Conservation (phyloP, 371 early-diverging fungal genomes). For the Mucor saturninus region DNA sequence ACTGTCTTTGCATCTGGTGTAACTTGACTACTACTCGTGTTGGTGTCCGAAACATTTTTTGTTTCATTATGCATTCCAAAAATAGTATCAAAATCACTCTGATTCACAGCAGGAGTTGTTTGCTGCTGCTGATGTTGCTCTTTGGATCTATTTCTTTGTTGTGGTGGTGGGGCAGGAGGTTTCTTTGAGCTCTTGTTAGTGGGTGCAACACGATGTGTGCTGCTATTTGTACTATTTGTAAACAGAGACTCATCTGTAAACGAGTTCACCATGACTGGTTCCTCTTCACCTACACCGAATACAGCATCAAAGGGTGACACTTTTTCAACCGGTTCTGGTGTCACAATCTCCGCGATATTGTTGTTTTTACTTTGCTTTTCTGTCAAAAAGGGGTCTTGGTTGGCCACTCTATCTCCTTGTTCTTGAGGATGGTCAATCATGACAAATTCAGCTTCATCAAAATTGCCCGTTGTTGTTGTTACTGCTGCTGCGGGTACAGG, state of each 20-base stretch:
- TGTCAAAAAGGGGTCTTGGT: conserved; percentile 11
- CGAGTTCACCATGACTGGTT: conserved; percentile 23
- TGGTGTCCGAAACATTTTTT: neutral
- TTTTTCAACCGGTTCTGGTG: neutral
- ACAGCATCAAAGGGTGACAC: conserved; percentile 16
- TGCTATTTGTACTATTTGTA: conserved; percentile 15
- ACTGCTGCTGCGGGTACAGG: neutral
- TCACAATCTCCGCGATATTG: conserved; percentile 2
- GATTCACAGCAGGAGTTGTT: neutral
- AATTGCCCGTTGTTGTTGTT: neutral
- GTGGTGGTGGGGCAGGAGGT: conserved; percentile 23
- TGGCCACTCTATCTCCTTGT: neutral
- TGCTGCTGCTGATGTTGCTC: conserved; percentile 1
- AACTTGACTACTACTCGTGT: neutral
- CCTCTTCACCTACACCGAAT: conserved; percentile 22
- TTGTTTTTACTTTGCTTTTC: conserved; percentile 2
- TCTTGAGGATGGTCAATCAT: conserved; percentile 28
- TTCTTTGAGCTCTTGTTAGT: conserved; percentile 8
- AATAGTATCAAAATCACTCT: conserved; percentile 19
- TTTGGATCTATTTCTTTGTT: neutral
- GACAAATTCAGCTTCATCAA: conserved; percentile 29
- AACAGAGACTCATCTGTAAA: conserved; percentile 12
- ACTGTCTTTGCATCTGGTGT: neutral
- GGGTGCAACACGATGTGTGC: conserved; percentile 17
- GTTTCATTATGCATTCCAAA: conserved; percentile 15